Evolutionary conservation across 768 basidiomycete species (phyloP), one percentile per base, ranked within the genome.

Genomic region (Plicaturopsis crispa): DNA sequence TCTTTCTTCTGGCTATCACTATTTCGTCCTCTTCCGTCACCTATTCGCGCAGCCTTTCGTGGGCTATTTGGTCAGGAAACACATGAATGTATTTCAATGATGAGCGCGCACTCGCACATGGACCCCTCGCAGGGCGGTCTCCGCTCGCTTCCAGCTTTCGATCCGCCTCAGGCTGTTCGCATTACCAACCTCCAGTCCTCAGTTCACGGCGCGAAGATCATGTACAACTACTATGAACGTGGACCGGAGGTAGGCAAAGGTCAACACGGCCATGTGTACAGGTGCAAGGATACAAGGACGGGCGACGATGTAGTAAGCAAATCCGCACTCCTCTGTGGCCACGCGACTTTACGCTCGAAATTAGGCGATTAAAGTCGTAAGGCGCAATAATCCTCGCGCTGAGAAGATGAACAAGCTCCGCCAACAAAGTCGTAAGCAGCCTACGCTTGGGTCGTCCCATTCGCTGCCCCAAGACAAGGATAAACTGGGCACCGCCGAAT

Each of bases 201-300:
- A 62, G 43, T 54, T 63, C 45, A 65, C 62, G 38, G 58, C 59
- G 26, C 62, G 43, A 35, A 53, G 48, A 61, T 67, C 31, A 75
- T 80, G 63, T 60, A 96, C 48, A 97, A 97, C 65, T 86, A 93
- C 59, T 97, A 94, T 58, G 65, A 79, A 34, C 77, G 91, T 40
- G 67, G 80, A 38, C 68, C 72, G 39, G 74, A 75, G 51, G 79
- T 96, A 16, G 93, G 93, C 16, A 76, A 73, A 41, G 93, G 93
- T 10, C 86, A 89, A 54, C 92, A 96, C 53, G 93, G 93, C 34
- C 78, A 84, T 52, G 93, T 97, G 44, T 85, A 78, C 60, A 66
- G 84, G 4, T 88, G 86, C 23, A 71, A 52, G 54, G 73, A 75
- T 59, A 67, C 59, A 55, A 62, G 26, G 34, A 49, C 48, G 48